phyloP scores from a whole-genome alignment of 2,329 filamentous ascomycete genomes.

The Aspergillus sp. region DNA sequence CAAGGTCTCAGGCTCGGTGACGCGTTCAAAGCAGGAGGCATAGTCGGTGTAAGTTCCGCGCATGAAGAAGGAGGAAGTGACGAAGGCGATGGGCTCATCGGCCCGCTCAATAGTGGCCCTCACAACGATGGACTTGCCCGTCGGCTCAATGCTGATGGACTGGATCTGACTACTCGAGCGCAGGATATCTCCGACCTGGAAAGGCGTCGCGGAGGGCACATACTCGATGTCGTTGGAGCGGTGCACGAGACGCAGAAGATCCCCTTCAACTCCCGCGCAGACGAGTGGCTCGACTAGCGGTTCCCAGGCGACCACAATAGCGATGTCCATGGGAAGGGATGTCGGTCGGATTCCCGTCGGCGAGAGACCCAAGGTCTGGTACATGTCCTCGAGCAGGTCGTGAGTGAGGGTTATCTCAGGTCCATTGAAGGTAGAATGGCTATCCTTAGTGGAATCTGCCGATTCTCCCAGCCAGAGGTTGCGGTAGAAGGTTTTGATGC shows the following conservation, averaged over 20 bases:
- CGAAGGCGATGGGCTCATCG: neutral
- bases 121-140: slow-evolving; percentile 2
- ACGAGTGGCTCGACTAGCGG: slow-evolving; percentile 3
- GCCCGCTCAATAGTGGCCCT: slow-evolving; percentile 1
- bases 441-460: neutral
- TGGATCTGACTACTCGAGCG: neutral
- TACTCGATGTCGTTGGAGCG: slow-evolving; percentile 1
- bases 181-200: slow-evolving; percentile 4
- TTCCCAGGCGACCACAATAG: slow-evolving; percentile 9
- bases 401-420: neutral
- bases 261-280: neutral
- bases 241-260: slow-evolving; percentile 10
- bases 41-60: slow-evolving; percentile 1
- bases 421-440: neutral
- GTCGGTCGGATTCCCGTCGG: neutral
- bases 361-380: neutral
- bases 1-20: neutral
- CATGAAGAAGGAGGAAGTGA: slow-evolving; percentile 6
- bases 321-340: slow-evolving; percentile 4
- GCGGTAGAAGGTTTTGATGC: slow-evolving; percentile 4
- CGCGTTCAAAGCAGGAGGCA: neutral
- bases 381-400: neutral
- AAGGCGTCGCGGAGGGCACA: neutral
- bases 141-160: neutral
- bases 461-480: neutral